Conservation (phyloP, 192 early-diverging fungal species). For the Coemansia sp. region DNA sequence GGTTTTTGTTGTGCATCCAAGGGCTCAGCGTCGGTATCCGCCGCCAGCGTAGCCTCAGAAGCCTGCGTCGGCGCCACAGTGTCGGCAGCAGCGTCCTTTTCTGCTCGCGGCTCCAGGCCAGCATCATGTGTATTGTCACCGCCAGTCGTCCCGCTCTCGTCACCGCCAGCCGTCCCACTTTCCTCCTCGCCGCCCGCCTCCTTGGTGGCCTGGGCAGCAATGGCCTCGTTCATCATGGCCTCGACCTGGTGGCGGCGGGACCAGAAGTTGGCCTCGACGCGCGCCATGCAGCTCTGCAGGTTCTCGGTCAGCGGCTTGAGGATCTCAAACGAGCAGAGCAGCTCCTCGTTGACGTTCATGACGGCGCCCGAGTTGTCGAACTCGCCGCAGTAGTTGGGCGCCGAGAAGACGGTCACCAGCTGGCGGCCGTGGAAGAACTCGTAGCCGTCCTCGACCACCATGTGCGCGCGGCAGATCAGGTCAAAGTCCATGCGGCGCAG, state of each 20-base stretch:
- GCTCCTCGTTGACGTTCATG: slow-evolving; percentile 89
- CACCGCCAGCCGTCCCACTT: no score
- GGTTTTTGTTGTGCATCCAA: background rate
- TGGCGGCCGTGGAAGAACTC: slow-evolving; percentile 93
- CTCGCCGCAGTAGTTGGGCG: slow-evolving; percentile 98
- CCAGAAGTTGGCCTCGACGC: slow-evolving; percentile 54
- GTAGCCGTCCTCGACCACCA: slow-evolving; percentile 97
- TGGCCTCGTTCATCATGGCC: slow-evolving; percentile 49
- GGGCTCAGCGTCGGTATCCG: background rate
- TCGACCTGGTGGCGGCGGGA: slow-evolving; percentile 52
- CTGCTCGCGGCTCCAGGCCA: background rate
- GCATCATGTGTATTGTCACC: background rate
- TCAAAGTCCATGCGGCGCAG: slow-evolving; percentile 88
- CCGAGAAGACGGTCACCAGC: slow-evolving; percentile 92
- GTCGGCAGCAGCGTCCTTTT: background rate
- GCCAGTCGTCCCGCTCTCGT: no score
- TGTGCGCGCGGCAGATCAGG: slow-evolving; percentile 90
- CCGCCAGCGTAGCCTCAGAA: background rate
- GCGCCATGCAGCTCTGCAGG: slow-evolving; percentile 49
- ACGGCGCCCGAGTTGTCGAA: slow-evolving; percentile 91
- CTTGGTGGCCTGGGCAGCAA: slow-evolving; percentile 40
- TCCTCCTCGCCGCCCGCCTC: slow-evolving; percentile 11
- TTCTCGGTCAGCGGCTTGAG: slow-evolving; percentile 64
- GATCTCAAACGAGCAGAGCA: slow-evolving; percentile 90
- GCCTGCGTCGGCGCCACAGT: background rate